These are phyloP conservation scores for Leccinellum albellum DNA, from an alignment of 768 basidiomycete genomes.

Conservation along the genomic window DNA sequence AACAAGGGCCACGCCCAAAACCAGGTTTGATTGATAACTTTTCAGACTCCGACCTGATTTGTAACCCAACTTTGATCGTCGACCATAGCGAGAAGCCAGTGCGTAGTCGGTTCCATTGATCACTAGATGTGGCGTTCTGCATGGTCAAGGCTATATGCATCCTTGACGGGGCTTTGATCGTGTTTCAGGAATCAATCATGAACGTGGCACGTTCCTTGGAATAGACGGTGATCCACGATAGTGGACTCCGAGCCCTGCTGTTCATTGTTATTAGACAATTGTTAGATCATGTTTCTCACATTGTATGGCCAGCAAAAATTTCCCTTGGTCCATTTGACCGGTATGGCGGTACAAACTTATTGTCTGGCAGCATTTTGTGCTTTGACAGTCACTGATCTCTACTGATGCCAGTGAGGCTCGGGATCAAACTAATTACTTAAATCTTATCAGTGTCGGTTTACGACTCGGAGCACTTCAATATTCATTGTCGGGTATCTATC, in stretches of 20 bases:
- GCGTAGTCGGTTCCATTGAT: background rate
- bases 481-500: background rate
- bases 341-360: background rate
- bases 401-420: background rate
- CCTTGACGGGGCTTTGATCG: background rate
- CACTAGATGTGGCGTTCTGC: background rate
- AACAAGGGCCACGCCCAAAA: constrained; percentile 28
- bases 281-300: background rate
- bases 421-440: background rate
- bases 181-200: background rate
- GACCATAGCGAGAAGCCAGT: background rate
- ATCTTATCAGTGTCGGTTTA: background rate
- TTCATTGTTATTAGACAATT: background rate
- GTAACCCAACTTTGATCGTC: constrained; percentile 4
- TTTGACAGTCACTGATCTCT: background rate
- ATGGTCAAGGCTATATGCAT: background rate
- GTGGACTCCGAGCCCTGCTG: too few relatives aligned
- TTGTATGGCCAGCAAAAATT: background rate
- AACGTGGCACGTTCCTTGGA: background rate
- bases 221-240: background rate
- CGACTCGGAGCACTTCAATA: background rate
- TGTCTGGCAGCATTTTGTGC: background rate
- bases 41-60: constrained; percentile 39
- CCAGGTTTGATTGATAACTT: constrained; percentile 26
- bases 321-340: background rate